Evolutionary conservation across 768 basidiomycete genomes (phyloP).

Genomic region (Filobasidium wieringae): DNA sequence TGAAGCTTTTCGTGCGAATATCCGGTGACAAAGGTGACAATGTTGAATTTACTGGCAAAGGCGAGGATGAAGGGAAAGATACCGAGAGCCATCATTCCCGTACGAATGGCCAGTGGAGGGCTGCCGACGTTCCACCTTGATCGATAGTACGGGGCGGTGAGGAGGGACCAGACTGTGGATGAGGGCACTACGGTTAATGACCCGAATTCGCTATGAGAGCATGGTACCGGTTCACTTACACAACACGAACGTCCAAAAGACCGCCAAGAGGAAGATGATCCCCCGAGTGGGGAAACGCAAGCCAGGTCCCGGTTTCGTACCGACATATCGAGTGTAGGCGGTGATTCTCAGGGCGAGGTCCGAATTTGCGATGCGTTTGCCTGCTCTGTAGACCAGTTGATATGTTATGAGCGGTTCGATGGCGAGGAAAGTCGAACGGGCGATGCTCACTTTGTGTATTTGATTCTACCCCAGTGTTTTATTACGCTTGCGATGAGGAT

Average conservation of each 20-base stretch:
- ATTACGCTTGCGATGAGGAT: neutral
- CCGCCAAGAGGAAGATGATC: neutral
- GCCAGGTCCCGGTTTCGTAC: neutral
- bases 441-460: neutral
- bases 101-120: slow-evolving; percentile 24
- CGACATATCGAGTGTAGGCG: neutral
- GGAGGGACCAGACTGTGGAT: neutral
- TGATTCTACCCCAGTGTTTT: neutral
- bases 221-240: neutral
- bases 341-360: neutral
- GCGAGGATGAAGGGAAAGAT: slow-evolving; percentile 27
- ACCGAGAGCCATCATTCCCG: slow-evolving; percentile 12
- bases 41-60: slow-evolving; percentile 26
- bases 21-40: slow-evolving; percentile 26
- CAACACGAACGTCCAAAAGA: neutral
- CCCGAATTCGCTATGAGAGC: neutral
- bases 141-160: slow-evolving; percentile 18
- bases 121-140: slow-evolving; percentile 22
- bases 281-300: neutral
- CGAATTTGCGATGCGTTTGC: neutral
- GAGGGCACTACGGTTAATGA: neutral
- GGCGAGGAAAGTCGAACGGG: neutral
- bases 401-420: neutral
- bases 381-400: neutral
- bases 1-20: slow-evolving; percentile 35